Evolutionary conservation across 495 filamentous ascomycete species (phyloP).

Genomic region (Tuber umbilicatum): DNA sequence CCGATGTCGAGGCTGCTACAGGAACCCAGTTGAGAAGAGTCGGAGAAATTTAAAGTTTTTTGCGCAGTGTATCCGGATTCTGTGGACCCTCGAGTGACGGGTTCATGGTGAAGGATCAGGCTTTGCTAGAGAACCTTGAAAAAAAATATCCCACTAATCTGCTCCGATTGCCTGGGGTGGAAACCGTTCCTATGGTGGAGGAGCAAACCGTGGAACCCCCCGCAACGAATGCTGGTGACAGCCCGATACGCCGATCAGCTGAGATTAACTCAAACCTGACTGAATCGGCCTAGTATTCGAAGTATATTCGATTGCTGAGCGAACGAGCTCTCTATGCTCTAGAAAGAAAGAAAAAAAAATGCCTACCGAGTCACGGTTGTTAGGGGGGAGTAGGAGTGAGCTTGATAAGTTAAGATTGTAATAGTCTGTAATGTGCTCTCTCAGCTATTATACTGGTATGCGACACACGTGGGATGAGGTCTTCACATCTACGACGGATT

Average conservation of each 20-base stretch:
- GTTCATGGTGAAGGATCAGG: background rate
- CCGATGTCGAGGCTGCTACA: background rate
- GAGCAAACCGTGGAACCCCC: background rate
- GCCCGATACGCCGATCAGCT: background rate
- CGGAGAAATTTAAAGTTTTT: background rate
- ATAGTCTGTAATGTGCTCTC: background rate
- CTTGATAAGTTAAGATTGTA: background rate
- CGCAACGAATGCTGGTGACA: background rate
- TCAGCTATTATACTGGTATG: background rate
- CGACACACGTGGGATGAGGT: background rate
- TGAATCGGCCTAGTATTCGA: background rate
- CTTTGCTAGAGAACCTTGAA: background rate
- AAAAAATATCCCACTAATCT: background rate
- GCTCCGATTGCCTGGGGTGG: background rate
- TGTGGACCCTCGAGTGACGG: too few relatives aligned
- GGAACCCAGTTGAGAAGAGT: background rate
- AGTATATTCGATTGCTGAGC: background rate
- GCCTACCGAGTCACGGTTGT: background rate
- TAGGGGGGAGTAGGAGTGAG: background rate
- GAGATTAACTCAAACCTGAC: background rate
- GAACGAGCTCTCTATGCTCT: background rate
- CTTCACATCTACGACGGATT: background rate
- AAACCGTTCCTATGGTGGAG: too few relatives aligned
- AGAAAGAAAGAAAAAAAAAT: too few relatives aligned
- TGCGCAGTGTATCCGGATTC: background rate